Evolutionary conservation across 2,329 filamentous ascomycete species (phyloP).

Genomic region (Sodiomyces alkalinus): DNA sequence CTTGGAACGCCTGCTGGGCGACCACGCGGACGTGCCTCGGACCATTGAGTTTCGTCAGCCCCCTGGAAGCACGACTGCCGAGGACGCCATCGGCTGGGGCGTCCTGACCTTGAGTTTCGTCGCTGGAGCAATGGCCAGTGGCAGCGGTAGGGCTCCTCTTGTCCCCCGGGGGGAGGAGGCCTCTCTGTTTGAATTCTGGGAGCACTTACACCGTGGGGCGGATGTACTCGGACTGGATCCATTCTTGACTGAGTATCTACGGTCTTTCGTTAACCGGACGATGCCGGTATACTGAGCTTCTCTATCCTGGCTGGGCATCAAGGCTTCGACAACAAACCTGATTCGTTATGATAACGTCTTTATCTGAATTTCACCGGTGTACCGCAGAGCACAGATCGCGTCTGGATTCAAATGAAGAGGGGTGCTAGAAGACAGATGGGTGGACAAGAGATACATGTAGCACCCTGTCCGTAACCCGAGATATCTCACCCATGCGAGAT

Average conservation of each 20-base stretch:
- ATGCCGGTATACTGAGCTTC: no score
- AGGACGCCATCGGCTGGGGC: constrained; percentile 17
- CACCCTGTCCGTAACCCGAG: no score
- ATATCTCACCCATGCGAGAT: no score
- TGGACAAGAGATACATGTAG: no score
- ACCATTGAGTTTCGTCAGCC: constrained; percentile 23
- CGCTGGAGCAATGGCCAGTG: constrained; percentile 12
- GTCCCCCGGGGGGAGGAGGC: neutral
- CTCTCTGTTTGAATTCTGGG: neutral
- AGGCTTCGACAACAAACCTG: no score
- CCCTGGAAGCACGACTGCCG: constrained; percentile 14
- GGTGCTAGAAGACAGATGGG: no score
- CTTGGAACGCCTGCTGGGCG: constrained; percentile 14
- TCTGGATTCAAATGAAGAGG: no score
- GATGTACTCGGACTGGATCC: neutral
- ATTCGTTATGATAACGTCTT: no score
- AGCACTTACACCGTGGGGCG: neutral
- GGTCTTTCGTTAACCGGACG: constrained; percentile 1
- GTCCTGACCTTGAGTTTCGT: constrained; percentile 18
- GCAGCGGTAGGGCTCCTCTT: constrained; percentile 1
- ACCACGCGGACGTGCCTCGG: constrained; percentile 3
- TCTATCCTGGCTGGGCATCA: no score
- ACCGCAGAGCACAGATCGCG: no score
- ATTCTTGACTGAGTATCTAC: neutral
- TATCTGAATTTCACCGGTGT: no score